Conservation (phyloP, 208 protist species). For the Acanthamoeba sp. region DNA sequence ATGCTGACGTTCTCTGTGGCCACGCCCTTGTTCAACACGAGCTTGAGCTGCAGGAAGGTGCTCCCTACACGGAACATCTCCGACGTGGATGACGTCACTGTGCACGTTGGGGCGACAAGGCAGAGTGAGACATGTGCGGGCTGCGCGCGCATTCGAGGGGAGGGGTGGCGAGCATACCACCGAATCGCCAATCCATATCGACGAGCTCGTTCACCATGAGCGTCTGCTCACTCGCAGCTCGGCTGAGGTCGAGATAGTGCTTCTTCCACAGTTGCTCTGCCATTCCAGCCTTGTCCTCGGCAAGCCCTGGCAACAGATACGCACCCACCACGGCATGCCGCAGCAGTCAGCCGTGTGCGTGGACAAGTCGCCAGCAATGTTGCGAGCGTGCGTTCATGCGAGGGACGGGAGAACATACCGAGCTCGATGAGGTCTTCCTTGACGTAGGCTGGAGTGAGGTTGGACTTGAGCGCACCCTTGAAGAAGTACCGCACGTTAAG, state of each 20-base stretch:
- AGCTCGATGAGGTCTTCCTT: slow-evolving; percentile 72
- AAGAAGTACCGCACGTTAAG: slow-evolving; percentile 66
- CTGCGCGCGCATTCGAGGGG: too few relatives aligned
- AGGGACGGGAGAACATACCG: slow-evolving; percentile 29
- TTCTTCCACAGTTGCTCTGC: slow-evolving; percentile 78
- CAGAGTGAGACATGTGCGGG: too few relatives aligned
- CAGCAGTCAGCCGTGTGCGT: background rate
- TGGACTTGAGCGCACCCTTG: slow-evolving; percentile 71
- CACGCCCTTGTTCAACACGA: slow-evolving; percentile 83
- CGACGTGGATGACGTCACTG: slow-evolving; percentile 79
- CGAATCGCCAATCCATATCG: slow-evolving; percentile 90
- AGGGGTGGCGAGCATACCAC: too few relatives aligned
- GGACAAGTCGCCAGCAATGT: background rate
- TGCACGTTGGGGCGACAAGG: too few relatives aligned
- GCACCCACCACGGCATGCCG: background rate
- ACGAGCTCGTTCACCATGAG: slow-evolving; percentile 88
- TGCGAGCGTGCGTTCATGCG: background rate
- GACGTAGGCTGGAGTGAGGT: slow-evolving; percentile 64
- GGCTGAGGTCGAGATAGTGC: slow-evolving; percentile 79
- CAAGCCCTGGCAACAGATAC: background rate
- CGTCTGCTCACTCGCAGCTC: slow-evolving; percentile 80
- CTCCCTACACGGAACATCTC: slow-evolving; percentile 76
- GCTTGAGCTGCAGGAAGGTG: slow-evolving; percentile 88
- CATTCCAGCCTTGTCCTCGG: slow-evolving; percentile 61
- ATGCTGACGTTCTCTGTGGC: slow-evolving; percentile 83